Evolutionary conservation across 73 alveolate species (phyloP).

Genomic region (Diophrys appendiculata): DNA sequence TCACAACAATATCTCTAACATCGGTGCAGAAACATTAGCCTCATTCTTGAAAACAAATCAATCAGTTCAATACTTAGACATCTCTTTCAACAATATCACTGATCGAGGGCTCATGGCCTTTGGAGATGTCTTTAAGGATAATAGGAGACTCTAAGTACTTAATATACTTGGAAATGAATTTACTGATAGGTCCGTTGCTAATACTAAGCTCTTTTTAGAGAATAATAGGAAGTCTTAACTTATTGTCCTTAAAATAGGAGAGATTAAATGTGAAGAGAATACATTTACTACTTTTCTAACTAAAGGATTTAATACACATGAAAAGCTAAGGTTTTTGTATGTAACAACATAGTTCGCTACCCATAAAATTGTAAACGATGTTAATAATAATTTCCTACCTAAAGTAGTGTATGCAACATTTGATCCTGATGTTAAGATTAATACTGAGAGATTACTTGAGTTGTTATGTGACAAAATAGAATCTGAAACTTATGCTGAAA

Average conservation of each 20-base stretch:
- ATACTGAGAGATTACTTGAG: constrained; percentile 11
- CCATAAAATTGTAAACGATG: not conserved
- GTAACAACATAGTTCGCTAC: no score
- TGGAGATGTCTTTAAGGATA: constrained; percentile 29
- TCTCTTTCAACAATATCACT: constrained; percentile 44
- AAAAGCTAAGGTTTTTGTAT: constrained; percentile 28
- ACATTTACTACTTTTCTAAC: constrained; percentile 20
- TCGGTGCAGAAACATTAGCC: constrained; percentile 47
- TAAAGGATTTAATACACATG: constrained; percentile 28
- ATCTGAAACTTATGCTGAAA: not conserved
- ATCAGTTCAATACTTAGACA: constrained; percentile 35
- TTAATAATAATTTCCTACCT: constrained; percentile 15
- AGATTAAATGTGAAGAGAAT: constrained; percentile 6
- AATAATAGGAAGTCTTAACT: constrained; percentile 7
- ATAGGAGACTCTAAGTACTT: constrained; percentile 27
- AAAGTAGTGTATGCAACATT: constrained; percentile 24
- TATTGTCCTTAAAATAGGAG: constrained; percentile 40
- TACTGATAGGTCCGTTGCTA: no score
- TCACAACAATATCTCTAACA: constrained; percentile 42
- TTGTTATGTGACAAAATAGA: constrained; percentile 27
- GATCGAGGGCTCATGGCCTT: constrained; percentile 38
- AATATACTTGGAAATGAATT: constrained; percentile 47
- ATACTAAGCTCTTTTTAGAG: no score
- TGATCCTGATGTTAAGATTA: constrained; percentile 10
- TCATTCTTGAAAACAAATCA: constrained; percentile 42